These are phyloP conservation scores for Chondrostereum purpureum DNA, from an alignment of 1,284 basidiomycete species.

Conservation along the genomic window DNA sequence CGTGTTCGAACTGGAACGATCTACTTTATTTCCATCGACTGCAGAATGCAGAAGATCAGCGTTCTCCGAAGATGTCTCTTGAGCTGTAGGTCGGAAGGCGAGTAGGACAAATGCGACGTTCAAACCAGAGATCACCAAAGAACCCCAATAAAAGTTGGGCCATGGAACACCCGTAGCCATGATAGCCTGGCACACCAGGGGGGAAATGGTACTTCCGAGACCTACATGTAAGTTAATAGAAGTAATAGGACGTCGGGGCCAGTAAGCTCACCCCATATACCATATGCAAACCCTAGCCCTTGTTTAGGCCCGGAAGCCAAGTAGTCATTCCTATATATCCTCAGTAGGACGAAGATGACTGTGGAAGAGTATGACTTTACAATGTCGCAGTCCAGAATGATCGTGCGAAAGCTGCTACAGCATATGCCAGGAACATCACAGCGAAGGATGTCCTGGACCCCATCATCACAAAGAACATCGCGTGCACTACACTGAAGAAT, in stretches of 20 bases:
- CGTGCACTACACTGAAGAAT: conserved; percentile 33
- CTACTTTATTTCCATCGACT: too few relatives aligned
- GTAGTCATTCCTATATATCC: conserved; percentile 41
- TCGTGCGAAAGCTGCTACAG: conserved; percentile 38
- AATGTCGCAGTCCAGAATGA: conserved; percentile 36
- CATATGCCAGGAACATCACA: conserved; percentile 41
- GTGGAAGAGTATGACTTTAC: too few relatives aligned
- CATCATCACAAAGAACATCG: conserved; percentile 43
- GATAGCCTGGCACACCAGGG: conserved; percentile 46
- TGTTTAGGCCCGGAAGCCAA: conserved; percentile 34
- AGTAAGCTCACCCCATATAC: conserved; percentile 35
- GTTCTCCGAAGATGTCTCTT: conserved; percentile 29
- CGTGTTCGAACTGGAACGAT: too few relatives aligned
- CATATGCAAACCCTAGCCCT: conserved; percentile 41
- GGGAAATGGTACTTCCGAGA: conserved; percentile 42
- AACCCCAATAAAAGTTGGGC: conserved; percentile 49
- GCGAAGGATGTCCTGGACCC: conserved; percentile 37
- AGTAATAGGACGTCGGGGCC: conserved; percentile 1
- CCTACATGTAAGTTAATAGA: conserved; percentile 24
- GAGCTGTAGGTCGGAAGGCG: conserved; percentile 37
- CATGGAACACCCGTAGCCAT: conserved; percentile 44
- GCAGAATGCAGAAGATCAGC: too few relatives aligned
- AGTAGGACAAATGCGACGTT: conserved; percentile 32
- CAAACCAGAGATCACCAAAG: conserved; percentile 38
- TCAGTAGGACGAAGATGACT: too few relatives aligned